Conservation (phyloP, 768 basidiomycete genomes). For the Leccinum broughii region DNA sequence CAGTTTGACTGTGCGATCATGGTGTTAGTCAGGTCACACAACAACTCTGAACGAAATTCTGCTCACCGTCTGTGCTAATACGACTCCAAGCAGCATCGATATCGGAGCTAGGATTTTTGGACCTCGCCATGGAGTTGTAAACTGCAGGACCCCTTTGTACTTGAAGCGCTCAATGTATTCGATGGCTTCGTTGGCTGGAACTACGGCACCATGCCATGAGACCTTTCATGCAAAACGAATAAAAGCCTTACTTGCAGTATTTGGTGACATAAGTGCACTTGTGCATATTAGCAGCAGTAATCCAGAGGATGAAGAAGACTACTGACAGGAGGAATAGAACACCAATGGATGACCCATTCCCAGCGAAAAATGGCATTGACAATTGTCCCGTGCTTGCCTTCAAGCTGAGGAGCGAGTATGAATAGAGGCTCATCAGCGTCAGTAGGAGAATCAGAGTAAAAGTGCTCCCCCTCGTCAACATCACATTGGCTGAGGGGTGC, state of each 20-base stretch:
- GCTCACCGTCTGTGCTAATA: constrained; percentile 4
- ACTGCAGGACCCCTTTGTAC: constrained; percentile 9
- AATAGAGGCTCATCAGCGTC: not conserved
- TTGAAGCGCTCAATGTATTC: constrained; percentile 6
- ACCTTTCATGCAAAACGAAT: not conserved
- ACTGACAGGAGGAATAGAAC: not conserved
- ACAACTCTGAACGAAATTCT: not conserved
- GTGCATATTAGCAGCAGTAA: not conserved
- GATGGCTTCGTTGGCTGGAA: constrained; percentile 12
- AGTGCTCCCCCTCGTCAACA: not conserved
- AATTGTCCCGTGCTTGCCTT: not conserved
- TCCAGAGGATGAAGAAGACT: constrained; percentile 11
- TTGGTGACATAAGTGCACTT: not conserved
- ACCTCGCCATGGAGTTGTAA: constrained; percentile 9
- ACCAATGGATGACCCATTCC: constrained; percentile 5
- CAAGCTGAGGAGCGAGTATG: not conserved
- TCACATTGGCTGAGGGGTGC: not conserved
- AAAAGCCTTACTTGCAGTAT: constrained; percentile 3
- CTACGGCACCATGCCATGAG: not conserved
- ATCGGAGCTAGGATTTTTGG: constrained; percentile 7
- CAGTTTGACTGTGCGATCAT: not conserved
- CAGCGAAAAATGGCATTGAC: not conserved
- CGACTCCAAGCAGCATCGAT: constrained; percentile 11
- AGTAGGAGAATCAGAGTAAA: not conserved
- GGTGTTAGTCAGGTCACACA: not conserved